Conservation (phyloP, 768 basidiomycete genomes). For the Tephrocybe sp. region DNA sequence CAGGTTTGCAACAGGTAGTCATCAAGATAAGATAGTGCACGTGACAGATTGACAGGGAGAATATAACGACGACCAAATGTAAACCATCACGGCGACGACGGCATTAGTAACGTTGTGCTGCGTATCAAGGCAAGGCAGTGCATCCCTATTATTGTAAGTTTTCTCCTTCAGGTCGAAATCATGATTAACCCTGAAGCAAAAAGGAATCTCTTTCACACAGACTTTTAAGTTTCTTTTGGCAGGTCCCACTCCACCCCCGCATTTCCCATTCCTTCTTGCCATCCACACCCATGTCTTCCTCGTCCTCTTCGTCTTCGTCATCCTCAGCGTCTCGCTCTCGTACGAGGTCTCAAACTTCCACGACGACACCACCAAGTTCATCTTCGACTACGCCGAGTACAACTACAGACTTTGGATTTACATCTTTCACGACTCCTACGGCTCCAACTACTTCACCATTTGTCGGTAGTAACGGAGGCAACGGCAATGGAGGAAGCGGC, state of each 20-base stretch:
- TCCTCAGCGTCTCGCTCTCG: too few species aligned
- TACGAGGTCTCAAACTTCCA: not conserved
- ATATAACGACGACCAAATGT: too few species aligned
- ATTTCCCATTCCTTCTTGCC: not conserved
- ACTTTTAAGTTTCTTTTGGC: too few species aligned
- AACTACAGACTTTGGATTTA: not conserved
- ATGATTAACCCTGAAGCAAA: not conserved
- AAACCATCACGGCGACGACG: not conserved
- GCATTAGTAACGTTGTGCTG: too few species aligned
- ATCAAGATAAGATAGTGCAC: too few species aligned
- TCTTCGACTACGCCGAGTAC: not conserved
- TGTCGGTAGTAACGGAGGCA: not conserved
- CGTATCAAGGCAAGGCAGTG: conserved; percentile 5
- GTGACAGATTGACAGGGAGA: too few species aligned
- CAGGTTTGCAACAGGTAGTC: too few species aligned
- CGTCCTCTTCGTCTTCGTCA: not conserved
- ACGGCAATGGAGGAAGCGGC: not conserved
- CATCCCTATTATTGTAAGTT: not conserved
- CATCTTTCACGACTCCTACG: not conserved
- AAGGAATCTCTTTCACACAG: conserved; percentile 3
- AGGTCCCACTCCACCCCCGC: not conserved
- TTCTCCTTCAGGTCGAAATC: not conserved
- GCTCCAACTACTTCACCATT: not conserved
- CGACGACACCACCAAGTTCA: not conserved
- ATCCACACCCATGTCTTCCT: not conserved